These are phyloP conservation scores for Polygonum maritimum DNA, from an alignment of 148 eudicot species.

Conservation along the genomic window DNA sequence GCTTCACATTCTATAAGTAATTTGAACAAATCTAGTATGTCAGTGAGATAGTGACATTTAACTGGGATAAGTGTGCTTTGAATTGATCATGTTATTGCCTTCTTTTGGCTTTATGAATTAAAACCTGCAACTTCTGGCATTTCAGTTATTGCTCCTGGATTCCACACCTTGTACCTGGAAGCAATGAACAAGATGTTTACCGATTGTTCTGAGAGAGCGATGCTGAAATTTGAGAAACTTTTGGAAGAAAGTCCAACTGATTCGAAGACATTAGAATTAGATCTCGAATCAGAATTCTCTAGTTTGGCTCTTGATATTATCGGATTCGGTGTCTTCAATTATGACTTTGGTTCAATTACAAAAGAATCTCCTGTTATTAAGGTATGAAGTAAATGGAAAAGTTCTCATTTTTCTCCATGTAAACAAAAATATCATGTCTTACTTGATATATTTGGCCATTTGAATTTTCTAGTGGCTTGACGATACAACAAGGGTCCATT, in stretches of 20 bases:
- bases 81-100: background rate
- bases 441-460: background rate
- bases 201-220: constrained; percentile 66
- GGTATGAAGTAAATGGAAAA: constrained; percentile 30
- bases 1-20: background rate
- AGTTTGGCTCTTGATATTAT: constrained; percentile 96
- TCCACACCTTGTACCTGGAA: constrained; percentile 89
- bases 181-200: constrained; percentile 84
- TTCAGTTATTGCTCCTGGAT: constrained; percentile 97
- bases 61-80: background rate
- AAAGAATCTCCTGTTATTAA: constrained; percentile 96
- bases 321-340: constrained; percentile 95
- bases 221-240: constrained; percentile 62
- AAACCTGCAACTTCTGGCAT: background rate
- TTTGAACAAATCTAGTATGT: background rate
- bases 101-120: constrained; percentile 2
- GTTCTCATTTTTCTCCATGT: background rate
- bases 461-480: background rate
- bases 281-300: constrained; percentile 96
- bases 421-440: background rate
- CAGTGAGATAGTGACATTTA: background rate
- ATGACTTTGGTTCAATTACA: constrained; percentile 92
- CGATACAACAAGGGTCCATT: background rate
- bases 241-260: constrained; percentile 35
- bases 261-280: constrained; percentile 52